These are phyloP conservation scores for Asterophora parasitica DNA, from an alignment of 768 basidiomycete genomes.

Conservation along the genomic window DNA sequence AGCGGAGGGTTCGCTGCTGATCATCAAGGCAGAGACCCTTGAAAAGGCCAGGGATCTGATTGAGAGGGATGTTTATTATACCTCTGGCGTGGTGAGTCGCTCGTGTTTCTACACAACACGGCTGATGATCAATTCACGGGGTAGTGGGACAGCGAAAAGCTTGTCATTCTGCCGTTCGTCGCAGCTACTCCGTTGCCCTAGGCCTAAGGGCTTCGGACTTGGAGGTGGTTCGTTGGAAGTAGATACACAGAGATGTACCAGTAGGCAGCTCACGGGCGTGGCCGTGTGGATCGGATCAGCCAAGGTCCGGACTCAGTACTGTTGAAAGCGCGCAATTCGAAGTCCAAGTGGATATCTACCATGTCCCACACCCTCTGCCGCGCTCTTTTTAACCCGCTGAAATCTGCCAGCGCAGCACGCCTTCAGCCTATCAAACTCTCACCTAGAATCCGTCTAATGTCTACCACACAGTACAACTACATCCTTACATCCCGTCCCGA, in stretches of 20 bases:
- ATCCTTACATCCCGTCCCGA: constrained; percentile 68
- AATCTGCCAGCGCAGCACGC: constrained; percentile 6
- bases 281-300: too few relatives aligned
- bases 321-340: neutral
- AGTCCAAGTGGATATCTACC: constrained; percentile 7
- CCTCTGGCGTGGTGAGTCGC: constrained; percentile 32
- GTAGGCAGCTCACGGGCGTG: too few relatives aligned
- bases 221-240: neutral
- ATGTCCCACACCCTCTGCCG: constrained; percentile 23
- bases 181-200: constrained; percentile 28
- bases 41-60: constrained; percentile 32
- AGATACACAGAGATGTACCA: too few relatives aligned
- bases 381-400: constrained; percentile 16
- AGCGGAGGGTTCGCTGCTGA: constrained; percentile 46
- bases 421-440: constrained; percentile 9
- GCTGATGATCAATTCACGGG: neutral
- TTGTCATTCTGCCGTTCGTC: constrained; percentile 46
- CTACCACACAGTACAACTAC: constrained; percentile 47
- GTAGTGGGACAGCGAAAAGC: constrained; percentile 59
- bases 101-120: neutral
- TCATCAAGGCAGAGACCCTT: constrained; percentile 48
- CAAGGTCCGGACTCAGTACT: neutral
- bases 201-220: constrained; percentile 15
- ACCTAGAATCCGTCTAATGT: constrained; percentile 42
- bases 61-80: constrained; percentile 34